These are phyloP conservation scores for Babesia ovata DNA, from an alignment of 169 alveolate species.

Conservation along the genomic window DNA sequence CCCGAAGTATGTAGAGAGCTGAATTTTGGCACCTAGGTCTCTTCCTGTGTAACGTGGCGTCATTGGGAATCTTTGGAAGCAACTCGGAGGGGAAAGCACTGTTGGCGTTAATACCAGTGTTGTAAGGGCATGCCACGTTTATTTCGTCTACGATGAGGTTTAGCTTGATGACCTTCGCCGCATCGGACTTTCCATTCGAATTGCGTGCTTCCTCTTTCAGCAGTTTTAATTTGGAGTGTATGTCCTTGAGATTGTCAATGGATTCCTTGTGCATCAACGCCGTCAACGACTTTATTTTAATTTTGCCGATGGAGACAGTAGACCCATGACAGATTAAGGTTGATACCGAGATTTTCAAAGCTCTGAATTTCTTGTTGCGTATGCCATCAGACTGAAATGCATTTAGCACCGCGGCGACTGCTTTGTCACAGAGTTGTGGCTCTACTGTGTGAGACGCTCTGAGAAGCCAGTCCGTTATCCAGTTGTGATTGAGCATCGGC, in stretches of 20 bases:
- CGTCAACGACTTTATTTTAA: not conserved
- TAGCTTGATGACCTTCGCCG: not conserved
- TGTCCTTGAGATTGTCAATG: not conserved
- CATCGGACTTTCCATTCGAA: not conserved
- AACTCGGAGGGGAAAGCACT: slow-evolving; percentile 7
- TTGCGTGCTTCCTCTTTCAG: not conserved
- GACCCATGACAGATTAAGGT: not conserved
- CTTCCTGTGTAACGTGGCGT: slow-evolving; percentile 6
- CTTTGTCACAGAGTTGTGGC: slow-evolving; percentile 1
- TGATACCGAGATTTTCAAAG: not conserved
- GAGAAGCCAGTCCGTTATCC: slow-evolving; percentile 24
- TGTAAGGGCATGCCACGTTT: slow-evolving; percentile 9
- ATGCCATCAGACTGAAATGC: not conserved
- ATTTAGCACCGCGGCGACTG: not conserved
- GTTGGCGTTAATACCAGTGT: not conserved
- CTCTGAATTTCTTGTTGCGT: slow-evolving; percentile 4
- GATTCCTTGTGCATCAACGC: slow-evolving; percentile 28
- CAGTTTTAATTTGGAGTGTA: not conserved
- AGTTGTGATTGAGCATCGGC: slow-evolving; percentile 16
- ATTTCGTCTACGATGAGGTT: slow-evolving; percentile 9
- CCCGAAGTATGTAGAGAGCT: slow-evolving; percentile 12
- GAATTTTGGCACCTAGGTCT: slow-evolving; percentile 16
- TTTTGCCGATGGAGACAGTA: slow-evolving; percentile 8
- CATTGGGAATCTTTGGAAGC: slow-evolving; percentile 13
- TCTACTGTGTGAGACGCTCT: not conserved